These are phyloP conservation scores for Xylariaceae sp. DNA, from an alignment of 2,329 filamentous ascomycete genomes.

Conservation along the genomic window DNA sequence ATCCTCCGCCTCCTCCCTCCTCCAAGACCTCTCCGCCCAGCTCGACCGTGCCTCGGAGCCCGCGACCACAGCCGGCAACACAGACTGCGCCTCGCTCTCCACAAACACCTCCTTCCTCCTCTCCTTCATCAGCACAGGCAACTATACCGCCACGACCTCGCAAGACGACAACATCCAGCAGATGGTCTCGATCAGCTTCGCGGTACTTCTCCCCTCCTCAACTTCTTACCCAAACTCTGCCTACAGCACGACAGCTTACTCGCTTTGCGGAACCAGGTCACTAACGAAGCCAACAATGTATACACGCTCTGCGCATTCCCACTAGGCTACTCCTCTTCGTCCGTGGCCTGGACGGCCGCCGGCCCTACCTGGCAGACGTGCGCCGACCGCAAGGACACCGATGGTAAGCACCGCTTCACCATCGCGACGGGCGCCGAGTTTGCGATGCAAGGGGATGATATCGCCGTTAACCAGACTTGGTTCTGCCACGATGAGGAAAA, in stretches of 20 bases:
- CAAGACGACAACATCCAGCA: constrained; percentile 4
- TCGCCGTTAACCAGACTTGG: constrained; percentile 21
- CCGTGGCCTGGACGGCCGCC: background rate
- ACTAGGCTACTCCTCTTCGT: constrained; percentile 1
- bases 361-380: constrained; percentile 14
- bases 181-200: constrained; percentile 11
- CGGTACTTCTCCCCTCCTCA: background rate
- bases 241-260: background rate
- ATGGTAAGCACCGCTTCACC: constrained; percentile 19
- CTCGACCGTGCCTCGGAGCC: constrained; percentile 1
- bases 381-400: constrained; percentile 19
- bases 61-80: constrained; percentile 1
- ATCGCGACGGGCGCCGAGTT: constrained; percentile 20
- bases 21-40: background rate
- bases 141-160: constrained; percentile 6
- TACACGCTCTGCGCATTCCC: constrained; percentile 18
- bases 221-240: background rate
- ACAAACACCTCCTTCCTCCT: no score
- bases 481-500: constrained; percentile 19
- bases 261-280: background rate
- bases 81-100: background rate
- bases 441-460: constrained; percentile 1
- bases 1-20: background rate
- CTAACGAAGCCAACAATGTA: constrained; percentile 15
- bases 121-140: background rate